Percentiles rank a stretch among this genome's conserved stretches.
These are phyloP conservation scores for Phyllosticta citrichinensis DNA, from an alignment of 2,329 filamentous ascomycete species.

Conservation along the genomic window DNA sequence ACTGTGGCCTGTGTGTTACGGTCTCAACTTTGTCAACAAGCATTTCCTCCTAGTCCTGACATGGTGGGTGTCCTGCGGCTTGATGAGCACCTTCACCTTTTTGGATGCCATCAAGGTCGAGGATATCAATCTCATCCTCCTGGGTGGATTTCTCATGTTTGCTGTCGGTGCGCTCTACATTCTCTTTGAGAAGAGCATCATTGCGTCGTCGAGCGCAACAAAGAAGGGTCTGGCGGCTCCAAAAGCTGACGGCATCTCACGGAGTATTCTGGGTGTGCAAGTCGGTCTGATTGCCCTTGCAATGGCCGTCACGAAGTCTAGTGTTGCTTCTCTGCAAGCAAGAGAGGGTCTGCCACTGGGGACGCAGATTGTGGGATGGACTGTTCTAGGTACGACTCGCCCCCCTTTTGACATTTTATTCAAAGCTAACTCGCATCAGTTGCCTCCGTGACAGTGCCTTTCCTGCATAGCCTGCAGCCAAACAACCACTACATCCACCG, in stretches of 20 bases:
- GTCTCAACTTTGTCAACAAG: slow-evolving; percentile 57
- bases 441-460: slow-evolving; percentile 65
- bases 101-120: slow-evolving; percentile 82
- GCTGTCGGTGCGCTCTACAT: slow-evolving; percentile 68
- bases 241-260: slow-evolving; percentile 39
- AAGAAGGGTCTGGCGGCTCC: slow-evolving; percentile 20
- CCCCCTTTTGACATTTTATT: not conserved
- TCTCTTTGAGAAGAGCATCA: slow-evolving; percentile 59
- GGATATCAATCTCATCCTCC: slow-evolving; percentile 58
- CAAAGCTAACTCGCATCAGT: slow-evolving; percentile 37
- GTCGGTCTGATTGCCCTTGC: slow-evolving; percentile 70
- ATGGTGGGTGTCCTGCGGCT: slow-evolving; percentile 67
- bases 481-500: slow-evolving; percentile 86
- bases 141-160: slow-evolving; percentile 71
- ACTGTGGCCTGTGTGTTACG: slow-evolving; percentile 70
- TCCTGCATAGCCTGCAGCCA: slow-evolving; percentile 69
- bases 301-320: slow-evolving; percentile 79
- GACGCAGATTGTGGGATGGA: slow-evolving; percentile 80
- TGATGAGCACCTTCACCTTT: slow-evolving; percentile 87
- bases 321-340: slow-evolving; percentile 72
- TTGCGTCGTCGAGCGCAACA: slow-evolving; percentile 31
- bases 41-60: slow-evolving; percentile 55
- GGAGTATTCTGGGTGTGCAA: slow-evolving; percentile 54
- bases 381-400: slow-evolving; percentile 53
- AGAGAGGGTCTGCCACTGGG: slow-evolving; percentile 76